phyloP scores from a whole-genome alignment of 768 basidiomycete species.

The Phaeotremella skinneri region DNA sequence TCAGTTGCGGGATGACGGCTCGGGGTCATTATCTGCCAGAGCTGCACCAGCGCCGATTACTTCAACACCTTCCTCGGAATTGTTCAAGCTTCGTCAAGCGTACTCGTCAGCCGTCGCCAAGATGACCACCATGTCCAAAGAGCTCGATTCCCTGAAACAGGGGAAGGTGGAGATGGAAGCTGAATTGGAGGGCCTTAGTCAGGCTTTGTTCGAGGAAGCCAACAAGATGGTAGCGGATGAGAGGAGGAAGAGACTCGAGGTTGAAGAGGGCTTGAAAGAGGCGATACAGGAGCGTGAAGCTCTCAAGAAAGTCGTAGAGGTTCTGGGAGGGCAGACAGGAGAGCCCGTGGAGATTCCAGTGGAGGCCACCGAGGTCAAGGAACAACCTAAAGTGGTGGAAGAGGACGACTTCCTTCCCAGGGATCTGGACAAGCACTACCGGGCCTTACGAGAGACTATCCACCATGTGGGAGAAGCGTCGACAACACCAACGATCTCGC shows the following conservation, averaged over 20 bases:
- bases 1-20: neutral
- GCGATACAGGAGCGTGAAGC: slow-evolving; percentile 42
- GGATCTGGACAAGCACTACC: slow-evolving; percentile 47
- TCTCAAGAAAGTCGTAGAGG: slow-evolving; percentile 39
- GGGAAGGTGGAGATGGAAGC: slow-evolving; percentile 51
- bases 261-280: slow-evolving; percentile 47
- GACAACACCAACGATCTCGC: neutral
- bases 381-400: slow-evolving; percentile 9
- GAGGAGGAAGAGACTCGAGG: slow-evolving; percentile 37
- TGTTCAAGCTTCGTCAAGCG: slow-evolving; percentile 28
- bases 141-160: slow-evolving; percentile 46
- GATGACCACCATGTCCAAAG: slow-evolving; percentile 36
- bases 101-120: slow-evolving; percentile 27
- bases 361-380: slow-evolving; percentile 14
- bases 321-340: slow-evolving; percentile 38
- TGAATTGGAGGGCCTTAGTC: slow-evolving; percentile 49
- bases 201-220: slow-evolving; percentile 52
- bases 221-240: slow-evolving; percentile 54
- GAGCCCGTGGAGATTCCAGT: slow-evolving; percentile 12
- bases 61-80: slow-evolving; percentile 20
- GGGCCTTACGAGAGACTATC: slow-evolving; percentile 40
- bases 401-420: slow-evolving; percentile 21
- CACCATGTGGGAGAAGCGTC: slow-evolving; percentile 35
- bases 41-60: neutral
- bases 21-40: neutral